Conservation (phyloP, 495 filamentous ascomycete genomes). For the Hyphodiscus hymeniophilus region DNA sequence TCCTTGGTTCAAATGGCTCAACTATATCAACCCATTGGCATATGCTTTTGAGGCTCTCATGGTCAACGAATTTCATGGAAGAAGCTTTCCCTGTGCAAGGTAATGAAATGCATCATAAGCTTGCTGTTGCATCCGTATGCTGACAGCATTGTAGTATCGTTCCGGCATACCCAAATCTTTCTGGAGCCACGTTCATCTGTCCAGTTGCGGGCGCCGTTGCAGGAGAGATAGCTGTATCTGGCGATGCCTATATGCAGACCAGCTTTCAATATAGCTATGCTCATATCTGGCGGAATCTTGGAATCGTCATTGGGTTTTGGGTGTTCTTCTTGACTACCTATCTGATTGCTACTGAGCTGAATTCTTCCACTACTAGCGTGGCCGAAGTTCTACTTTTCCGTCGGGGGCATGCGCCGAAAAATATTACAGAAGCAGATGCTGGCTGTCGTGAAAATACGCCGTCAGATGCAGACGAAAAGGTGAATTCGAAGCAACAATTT, state of each 20-base stretch:
- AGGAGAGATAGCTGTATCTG: constrained; percentile 49
- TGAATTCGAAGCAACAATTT: constrained; percentile 36
- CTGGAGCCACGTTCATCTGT: constrained; percentile 47
- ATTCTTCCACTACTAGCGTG: constrained; percentile 71
- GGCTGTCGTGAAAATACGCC: too few species aligned
- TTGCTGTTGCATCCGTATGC: constrained; percentile 8
- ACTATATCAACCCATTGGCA: constrained; percentile 71
- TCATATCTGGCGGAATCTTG: constrained; percentile 75
- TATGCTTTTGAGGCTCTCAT: constrained; percentile 69
- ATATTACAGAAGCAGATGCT: constrained; percentile 28
- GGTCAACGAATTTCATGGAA: constrained; percentile 60
- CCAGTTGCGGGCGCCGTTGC: constrained; percentile 43
- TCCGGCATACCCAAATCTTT: constrained; percentile 31
- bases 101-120: too few species aligned
- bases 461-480: too few species aligned
- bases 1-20: constrained; percentile 76
- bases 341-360: constrained; percentile 63
- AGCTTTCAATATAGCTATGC: constrained; percentile 50
- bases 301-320: constrained; percentile 70
- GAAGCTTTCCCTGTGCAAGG: constrained; percentile 28
- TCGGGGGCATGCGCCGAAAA: constrained; percentile 24
- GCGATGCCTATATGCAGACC: constrained; percentile 57
- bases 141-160: constrained; percentile 27
- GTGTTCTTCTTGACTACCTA: constrained; percentile 57
- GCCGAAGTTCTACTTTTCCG: constrained; percentile 86